These are phyloP conservation scores for Peronospora tabacina DNA, from an alignment of 352 stramenopile species.

Conservation along the genomic window DNA sequence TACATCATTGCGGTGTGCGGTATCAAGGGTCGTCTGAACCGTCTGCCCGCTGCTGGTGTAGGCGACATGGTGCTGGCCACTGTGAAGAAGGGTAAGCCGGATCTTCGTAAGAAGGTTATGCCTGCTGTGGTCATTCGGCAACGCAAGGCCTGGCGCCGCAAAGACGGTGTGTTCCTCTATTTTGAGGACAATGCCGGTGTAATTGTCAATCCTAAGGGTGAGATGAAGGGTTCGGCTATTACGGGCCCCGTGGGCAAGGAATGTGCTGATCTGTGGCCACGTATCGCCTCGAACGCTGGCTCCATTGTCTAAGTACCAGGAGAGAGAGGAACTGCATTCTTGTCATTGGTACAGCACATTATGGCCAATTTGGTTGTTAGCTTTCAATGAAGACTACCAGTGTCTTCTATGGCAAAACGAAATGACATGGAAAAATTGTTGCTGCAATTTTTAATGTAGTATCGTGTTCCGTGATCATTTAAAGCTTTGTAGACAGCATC, in stretches of 20 bases:
- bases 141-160: constrained; percentile 98
- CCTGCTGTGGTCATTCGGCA: constrained; percentile 98
- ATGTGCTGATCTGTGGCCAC: constrained; percentile 99
- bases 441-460: constrained; percentile 21
- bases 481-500: too few species aligned
- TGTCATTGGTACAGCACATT: not conserved
- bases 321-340: not conserved
- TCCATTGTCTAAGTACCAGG: constrained; percentile 95
- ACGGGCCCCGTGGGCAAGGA: constrained; percentile 99
- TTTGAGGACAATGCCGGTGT: constrained; percentile 99
- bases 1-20: constrained; percentile 99
- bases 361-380: not conserved
- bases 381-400: constrained; percentile 1
- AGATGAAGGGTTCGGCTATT: constrained; percentile 99
- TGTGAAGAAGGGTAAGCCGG: constrained; percentile 99
- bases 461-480: constrained; percentile 77
- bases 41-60: constrained; percentile 95
- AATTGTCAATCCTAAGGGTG: constrained; percentile 99
- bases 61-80: constrained; percentile 99
- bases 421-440: constrained; percentile 32
- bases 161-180: constrained; percentile 99
- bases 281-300: constrained; percentile 98
- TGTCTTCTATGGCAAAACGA: constrained; percentile 13
- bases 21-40: constrained; percentile 98
- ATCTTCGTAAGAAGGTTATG: constrained; percentile 99